Evolutionary conservation across 2,329 filamentous ascomycete genomes (phyloP).

Genomic region (Pyricularia pennisetigena): DNA sequence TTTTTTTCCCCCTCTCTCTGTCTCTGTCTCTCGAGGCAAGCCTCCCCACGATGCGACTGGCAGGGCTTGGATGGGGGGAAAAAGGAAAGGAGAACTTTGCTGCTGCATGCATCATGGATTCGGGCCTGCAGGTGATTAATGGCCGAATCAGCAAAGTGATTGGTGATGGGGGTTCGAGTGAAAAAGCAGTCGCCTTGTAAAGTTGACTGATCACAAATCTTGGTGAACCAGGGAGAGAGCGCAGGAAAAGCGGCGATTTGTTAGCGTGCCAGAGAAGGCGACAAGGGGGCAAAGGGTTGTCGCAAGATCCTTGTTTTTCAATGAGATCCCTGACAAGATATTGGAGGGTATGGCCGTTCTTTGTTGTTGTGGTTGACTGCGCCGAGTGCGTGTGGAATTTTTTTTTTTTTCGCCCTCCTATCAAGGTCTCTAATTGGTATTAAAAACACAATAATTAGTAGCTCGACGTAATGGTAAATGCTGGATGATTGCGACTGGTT

Average conservation of each 20-base stretch:
- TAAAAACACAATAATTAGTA: background rate
- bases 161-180: background rate
- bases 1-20: too few species aligned
- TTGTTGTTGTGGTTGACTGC: too few species aligned
- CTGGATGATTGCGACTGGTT: background rate
- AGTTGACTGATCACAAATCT: background rate
- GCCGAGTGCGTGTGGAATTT: background rate
- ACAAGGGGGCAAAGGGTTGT: background rate
- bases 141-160: background rate
- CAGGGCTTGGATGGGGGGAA: background rate
- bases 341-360: background rate
- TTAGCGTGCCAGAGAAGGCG: background rate
- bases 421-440: background rate
- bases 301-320: background rate
- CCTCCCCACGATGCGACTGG: background rate
- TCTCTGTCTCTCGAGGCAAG: background rate
- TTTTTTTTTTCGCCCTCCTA: background rate
- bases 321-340: background rate
- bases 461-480: too few species aligned
- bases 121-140: background rate
- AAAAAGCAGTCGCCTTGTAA: background rate
- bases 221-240: background rate
- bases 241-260: background rate
- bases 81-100: too few species aligned
- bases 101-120: background rate